These are phyloP conservation scores for Schoenoplectus tabernaemontani DNA, from an alignment of 202 grass and related monocot species.

Conservation along the genomic window DNA sequence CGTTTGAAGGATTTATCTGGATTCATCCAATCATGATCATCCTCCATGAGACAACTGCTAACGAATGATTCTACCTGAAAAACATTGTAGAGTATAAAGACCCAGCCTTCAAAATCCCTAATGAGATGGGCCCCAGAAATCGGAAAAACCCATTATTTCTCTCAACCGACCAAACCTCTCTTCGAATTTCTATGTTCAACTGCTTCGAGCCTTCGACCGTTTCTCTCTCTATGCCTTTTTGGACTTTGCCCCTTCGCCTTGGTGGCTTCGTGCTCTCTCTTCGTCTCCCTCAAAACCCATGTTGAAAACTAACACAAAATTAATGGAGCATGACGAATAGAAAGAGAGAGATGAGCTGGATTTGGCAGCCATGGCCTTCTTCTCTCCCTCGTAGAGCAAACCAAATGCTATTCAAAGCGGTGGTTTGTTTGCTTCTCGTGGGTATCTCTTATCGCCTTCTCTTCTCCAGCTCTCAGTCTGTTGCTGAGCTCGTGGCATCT, in stretches of 20 bases:
- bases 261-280: no score
- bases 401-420: constrained; percentile 30
- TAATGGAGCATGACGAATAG: constrained; percentile 9
- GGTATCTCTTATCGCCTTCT: constrained; percentile 53
- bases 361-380: constrained; percentile 11
- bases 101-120: background rate
- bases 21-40: no score
- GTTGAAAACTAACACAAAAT: no score
- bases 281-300: background rate
- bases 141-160: background rate
- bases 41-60: no score
- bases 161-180: background rate
- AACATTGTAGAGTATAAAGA: background rate
- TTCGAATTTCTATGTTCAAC: background rate
- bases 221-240: background rate
- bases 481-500: background rate
- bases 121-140: background rate
- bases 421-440: constrained; percentile 42
- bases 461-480: constrained; percentile 34
- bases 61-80: background rate
- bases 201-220: background rate
- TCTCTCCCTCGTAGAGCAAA: constrained; percentile 26
- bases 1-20: no score
- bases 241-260: background rate
- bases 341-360: constrained; percentile 7